Percentiles rank a stretch among this genome's conserved stretches.
phyloP scores from a whole-genome alignment of 257 asterid species.

The Solanum chiquidenum region DNA sequence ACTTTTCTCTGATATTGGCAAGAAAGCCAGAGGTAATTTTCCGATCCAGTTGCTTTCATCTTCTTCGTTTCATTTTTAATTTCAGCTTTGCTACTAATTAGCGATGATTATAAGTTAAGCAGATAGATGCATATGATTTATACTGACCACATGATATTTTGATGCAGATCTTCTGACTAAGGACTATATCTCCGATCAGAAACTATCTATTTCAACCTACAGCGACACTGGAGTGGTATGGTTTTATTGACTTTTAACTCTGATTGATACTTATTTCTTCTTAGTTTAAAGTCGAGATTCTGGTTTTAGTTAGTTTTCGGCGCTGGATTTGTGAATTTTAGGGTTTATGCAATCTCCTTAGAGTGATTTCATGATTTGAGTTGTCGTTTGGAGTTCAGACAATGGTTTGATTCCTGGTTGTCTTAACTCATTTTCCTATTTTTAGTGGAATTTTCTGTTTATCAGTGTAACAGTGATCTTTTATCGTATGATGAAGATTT shows the following conservation, averaged over 20 bases:
- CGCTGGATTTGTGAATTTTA: neutral
- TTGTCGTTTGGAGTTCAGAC: neutral
- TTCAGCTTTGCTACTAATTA: neutral
- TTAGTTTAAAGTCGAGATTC: neutral
- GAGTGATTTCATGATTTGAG: neutral
- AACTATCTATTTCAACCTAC: slow-evolving; percentile 61
- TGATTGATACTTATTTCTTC: neutral
- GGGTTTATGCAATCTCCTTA: neutral
- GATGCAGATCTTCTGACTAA: slow-evolving; percentile 73
- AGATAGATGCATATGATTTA: neutral
- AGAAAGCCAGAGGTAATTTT: slow-evolving; percentile 76
- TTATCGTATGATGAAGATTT: neutral
- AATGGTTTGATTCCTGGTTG: neutral
- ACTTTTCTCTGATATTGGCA: slow-evolving; percentile 87
- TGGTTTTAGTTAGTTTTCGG: neutral
- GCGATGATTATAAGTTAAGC: neutral
- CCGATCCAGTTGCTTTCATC: neutral
- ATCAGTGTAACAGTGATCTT: neutral
- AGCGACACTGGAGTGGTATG: slow-evolving; percentile 84
- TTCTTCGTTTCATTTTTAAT: neutral
- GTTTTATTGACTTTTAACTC: neutral
- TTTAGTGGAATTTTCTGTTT: neutral
- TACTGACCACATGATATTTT: neutral
- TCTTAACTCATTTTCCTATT: neutral
- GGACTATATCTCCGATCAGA: slow-evolving; percentile 86